Evolutionary conservation across 106 monocot species (phyloP).

Genomic region (Alisma plantagoaquatica): DNA sequence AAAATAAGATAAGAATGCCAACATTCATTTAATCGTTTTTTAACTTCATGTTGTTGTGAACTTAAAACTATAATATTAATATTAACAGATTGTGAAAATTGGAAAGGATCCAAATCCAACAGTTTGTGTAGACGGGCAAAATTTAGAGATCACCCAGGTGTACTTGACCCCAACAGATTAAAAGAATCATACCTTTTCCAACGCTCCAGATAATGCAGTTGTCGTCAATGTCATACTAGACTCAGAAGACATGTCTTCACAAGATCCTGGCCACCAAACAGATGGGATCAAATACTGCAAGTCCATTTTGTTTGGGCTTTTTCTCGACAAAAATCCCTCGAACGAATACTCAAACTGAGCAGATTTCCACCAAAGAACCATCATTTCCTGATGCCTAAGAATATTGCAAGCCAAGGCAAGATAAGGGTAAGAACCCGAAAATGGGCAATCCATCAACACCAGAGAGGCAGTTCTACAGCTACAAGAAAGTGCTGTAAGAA

Average conservation of each 20-base stretch:
- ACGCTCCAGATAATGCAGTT: conserved; percentile 56
- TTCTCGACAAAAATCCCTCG: conserved; percentile 81
- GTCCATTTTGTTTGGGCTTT: conserved; percentile 84
- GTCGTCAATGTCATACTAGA: conserved; percentile 72
- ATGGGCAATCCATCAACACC: conserved; percentile 76
- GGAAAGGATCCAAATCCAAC: too few relatives aligned
- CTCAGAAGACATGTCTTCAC: conserved; percentile 68
- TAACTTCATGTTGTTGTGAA: too few relatives aligned
- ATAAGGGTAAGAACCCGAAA: conserved; percentile 80
- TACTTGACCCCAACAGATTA: too few relatives aligned
- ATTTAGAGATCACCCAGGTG: too few relatives aligned
- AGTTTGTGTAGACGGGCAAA: too few relatives aligned
- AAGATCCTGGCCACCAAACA: conserved; percentile 93
- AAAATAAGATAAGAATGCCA: too few relatives aligned
- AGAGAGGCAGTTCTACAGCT: conserved; percentile 62
- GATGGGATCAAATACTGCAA: conserved; percentile 69
- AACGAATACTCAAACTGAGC: conserved; percentile 55
- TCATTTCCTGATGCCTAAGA: conserved; percentile 51
- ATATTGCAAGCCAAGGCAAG: conserved; percentile 72
- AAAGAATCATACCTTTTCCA: conserved; percentile 50
- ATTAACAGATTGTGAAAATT: too few relatives aligned
- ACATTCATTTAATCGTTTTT: too few relatives aligned
- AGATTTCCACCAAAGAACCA: conserved; percentile 74
- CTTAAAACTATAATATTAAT: too few relatives aligned
- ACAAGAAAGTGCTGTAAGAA: conserved; percentile 62